Percentiles rank a stretch among this genome's conserved stretches.
phyloP scores from a whole-genome alignment of 106 monocot genomes.

The Vanilla planifolia region DNA sequence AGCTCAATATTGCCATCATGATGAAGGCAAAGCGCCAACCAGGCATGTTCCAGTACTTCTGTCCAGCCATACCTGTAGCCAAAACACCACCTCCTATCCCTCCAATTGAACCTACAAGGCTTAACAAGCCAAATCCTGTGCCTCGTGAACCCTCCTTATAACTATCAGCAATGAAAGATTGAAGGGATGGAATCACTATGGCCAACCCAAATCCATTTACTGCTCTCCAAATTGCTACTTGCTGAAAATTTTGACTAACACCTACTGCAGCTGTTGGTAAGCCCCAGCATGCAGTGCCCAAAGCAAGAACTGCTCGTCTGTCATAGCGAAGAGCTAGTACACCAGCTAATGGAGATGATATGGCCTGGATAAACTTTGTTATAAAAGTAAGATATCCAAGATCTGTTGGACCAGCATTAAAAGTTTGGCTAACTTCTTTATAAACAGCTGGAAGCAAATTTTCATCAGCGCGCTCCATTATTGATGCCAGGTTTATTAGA shows the following conservation, averaged over 20 bases:
- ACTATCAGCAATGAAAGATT: constrained; percentile 94
- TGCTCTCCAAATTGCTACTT: constrained; percentile 82
- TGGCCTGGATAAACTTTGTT: constrained; percentile 70
- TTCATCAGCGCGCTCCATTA: constrained; percentile 95
- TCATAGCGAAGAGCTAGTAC: constrained; percentile 83
- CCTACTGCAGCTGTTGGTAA: constrained; percentile 94
- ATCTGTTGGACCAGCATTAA: constrained; percentile 83
- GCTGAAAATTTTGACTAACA: constrained; percentile 52
- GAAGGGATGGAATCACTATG: constrained; percentile 84
- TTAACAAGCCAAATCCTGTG: constrained; percentile 77
- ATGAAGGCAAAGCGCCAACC: constrained; percentile 94
- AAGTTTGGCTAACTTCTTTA: constrained; percentile 90
- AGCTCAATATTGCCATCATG: constrained; percentile 74
- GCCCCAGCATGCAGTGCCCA: constrained; percentile 84
- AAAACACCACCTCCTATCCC: constrained; percentile 84
- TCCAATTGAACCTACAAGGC: constrained; percentile 65
- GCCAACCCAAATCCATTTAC: constrained; percentile 92
- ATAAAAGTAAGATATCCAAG: constrained; percentile 93
- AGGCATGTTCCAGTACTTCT: constrained; percentile 64
- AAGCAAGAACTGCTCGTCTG: constrained; percentile 66
- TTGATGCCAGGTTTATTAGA: constrained; percentile 85
- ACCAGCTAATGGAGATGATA: constrained; percentile 91
- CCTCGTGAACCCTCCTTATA: constrained; percentile 64
- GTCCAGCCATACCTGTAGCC: constrained; percentile 86
- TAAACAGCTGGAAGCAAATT: constrained; percentile 97